These are phyloP conservation scores for peach (Prunus persica) DNA, from an alignment of 306 rosid genomes.

Conservation along the genomic window Prunus_persica_NCBIv2 NC_034015.1:15148001-15148500, in stretches of 20 bases:
- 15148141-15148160: background rate
- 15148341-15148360: constrained; percentile 88
- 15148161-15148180: background rate
- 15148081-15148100: background rate
- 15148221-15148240: background rate
- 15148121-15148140: background rate
- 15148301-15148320: constrained; percentile 91
- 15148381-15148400: constrained; percentile 29
- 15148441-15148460: background rate
- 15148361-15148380: constrained; percentile 97
- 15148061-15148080: background rate
- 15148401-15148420: background rate
- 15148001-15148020: background rate
- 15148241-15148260: background rate
- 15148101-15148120: too few species aligned
- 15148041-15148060: background rate
- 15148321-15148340: constrained; percentile 87
- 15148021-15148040: background rate
- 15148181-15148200: background rate
- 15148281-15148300: constrained; percentile 44
- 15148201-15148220: background rate
- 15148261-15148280: constrained; percentile 9
- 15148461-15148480: background rate
- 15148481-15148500: constrained; percentile 7
- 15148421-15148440: background rate